phyloP scores from a whole-genome alignment of 345 rosid species.

The Kernera saxatilis region DNA sequence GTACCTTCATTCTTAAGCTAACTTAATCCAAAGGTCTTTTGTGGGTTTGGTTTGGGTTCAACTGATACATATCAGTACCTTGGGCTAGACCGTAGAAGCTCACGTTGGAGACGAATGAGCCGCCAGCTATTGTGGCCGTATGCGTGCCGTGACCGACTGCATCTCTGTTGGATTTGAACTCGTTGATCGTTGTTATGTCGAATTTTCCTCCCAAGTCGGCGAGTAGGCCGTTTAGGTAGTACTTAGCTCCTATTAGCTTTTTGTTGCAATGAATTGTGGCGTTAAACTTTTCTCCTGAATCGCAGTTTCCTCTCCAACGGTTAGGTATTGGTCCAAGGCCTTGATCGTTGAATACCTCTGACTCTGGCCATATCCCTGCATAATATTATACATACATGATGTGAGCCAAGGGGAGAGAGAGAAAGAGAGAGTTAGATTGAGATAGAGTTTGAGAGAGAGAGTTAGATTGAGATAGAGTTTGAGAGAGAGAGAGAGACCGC shows the following conservation, averaged over 20 bases:
- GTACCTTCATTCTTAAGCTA: too few species aligned
- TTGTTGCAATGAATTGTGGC: conserved; percentile 37
- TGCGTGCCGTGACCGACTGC: conserved; percentile 49
- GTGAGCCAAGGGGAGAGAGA: background rate
- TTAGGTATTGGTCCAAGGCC: conserved; percentile 44
- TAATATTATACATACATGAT: background rate
- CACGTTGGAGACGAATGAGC: conserved; percentile 39
- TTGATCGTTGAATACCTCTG: conserved; percentile 34
- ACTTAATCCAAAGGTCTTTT: background rate
- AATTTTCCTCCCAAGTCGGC: conserved; percentile 27
- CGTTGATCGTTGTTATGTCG: conserved; percentile 15
- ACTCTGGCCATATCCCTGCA: conserved; percentile 39
- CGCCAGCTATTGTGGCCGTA: conserved; percentile 46
- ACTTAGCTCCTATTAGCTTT: conserved; percentile 54
- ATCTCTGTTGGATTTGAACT: conserved; percentile 45
- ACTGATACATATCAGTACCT: conserved; percentile 6
- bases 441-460: too few species aligned
- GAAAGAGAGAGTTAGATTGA: too few species aligned
- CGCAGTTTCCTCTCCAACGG: conserved; percentile 47
- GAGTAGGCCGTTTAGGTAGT: conserved; percentile 35
- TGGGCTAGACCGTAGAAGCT: conserved; percentile 41
- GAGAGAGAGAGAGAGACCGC: conserved; percentile 16
- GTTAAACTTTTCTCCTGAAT: conserved; percentile 31
- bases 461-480: too few species aligned
- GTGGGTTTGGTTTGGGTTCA: background rate